These are phyloP conservation scores for Phaffia australis DNA, from an alignment of 768 basidiomycete species.

Conservation along the genomic window DNA sequence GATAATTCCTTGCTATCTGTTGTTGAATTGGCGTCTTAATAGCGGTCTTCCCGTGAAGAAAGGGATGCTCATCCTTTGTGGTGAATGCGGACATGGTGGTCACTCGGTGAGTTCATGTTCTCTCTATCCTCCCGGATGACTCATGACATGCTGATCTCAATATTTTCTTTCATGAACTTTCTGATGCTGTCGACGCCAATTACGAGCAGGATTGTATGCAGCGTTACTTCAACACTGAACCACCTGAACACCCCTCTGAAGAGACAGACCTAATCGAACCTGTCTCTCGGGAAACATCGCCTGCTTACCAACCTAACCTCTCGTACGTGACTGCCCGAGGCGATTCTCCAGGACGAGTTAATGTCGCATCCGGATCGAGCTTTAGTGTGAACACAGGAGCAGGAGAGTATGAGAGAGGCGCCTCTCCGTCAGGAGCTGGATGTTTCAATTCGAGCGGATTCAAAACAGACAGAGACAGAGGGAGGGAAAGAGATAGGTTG, in stretches of 20 bases:
- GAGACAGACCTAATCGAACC: not conserved
- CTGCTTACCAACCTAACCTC: not conserved
- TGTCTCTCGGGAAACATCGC: not conserved
- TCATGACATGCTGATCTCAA: not conserved
- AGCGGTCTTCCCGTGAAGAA: slow-evolving; percentile 12
- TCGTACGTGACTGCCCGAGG: not conserved
- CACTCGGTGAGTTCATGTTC: slow-evolving; percentile 2
- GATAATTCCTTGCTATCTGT: not conserved
- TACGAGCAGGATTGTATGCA: slow-evolving; percentile 1
- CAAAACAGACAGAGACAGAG: not conserved
- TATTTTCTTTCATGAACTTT: not conserved
- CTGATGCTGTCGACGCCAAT: not conserved
- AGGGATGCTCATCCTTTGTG: slow-evolving; percentile 12
- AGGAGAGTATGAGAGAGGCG: not conserved
- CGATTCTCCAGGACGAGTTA: not conserved
- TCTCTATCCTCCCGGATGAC: too few species aligned
- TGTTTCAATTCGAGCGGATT: not conserved
- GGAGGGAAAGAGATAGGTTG: slow-evolving; percentile 1
- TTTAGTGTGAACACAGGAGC: not conserved
- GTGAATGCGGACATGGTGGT: slow-evolving; percentile 19
- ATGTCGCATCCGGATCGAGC: not conserved
- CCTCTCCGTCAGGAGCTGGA: too few species aligned
- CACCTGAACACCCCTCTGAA: not conserved
- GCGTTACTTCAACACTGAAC: not conserved
- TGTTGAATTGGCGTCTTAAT: not conserved